Evolutionary conservation across 768 basidiomycete species (phyloP), one percentile per base, ranked within the genome.

Genomic region (Hortiboletus campestris): DNA sequence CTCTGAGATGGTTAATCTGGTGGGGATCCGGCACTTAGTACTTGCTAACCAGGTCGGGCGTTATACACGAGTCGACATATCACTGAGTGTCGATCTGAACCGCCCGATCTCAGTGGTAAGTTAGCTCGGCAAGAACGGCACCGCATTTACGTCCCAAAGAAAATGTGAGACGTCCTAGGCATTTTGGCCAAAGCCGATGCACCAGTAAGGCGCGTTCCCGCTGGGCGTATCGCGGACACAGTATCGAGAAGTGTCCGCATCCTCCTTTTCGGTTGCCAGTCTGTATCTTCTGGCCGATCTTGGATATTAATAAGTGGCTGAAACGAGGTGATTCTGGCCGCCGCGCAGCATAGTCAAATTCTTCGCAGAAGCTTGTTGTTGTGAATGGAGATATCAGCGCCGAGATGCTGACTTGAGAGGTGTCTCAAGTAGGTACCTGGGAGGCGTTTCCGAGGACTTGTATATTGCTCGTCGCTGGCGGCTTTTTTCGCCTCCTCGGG

Each of bases 381-480:
- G 41, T 29, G 41, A 48, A 42, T 38, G 17, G 46, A 25, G 25
- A 25, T 25, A 35, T 48, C 53, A 43, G 28, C 40, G 41, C 34
- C 46, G n/a, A n/a, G 34, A 39, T 20, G 29, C 9, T 25, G 19
- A 17, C 34, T 41, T 25, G 25, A 25, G 49, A 19, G 38, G 12
- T 11, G 10, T 45, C n/a, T 14, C 29, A 9, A 31, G 35, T 32
- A 31, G n/a, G 20, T n/a, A 34, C 31, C 40, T 22, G 29, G 16
- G 11, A 20, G 40, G 22, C 25, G 41, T 49, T 43, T 49, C 53
- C 47, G 47, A 43, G 53, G 53, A 55, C 39, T 35, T 48, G 46
- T 16, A 20, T 22, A 5, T 16, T 9, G 3, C 29, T 31, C 29
- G 16, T 40, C 29, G 17, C 29, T 16, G 25, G 31, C 29, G 10